phyloP scores from a whole-genome alignment of 768 basidiomycete species.

The Naganishia randhawae region DNA sequence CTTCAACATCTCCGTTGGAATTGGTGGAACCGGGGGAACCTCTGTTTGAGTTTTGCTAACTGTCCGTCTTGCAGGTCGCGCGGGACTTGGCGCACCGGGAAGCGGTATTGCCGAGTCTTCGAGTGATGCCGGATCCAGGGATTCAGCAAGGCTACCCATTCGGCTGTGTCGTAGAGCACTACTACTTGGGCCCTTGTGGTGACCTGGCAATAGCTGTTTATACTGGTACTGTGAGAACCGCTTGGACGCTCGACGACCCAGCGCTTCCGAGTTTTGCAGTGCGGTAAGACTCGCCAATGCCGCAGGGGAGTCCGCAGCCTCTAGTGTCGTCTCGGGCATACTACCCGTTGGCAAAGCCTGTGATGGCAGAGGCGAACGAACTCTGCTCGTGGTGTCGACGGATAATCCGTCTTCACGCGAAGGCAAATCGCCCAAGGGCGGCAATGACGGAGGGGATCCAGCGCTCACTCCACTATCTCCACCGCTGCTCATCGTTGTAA shows the following conservation, averaged over 20 bases:
- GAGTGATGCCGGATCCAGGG: slow-evolving; percentile 70
- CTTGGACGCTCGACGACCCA: slow-evolving; percentile 89
- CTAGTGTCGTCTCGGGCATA: slow-evolving; percentile 20
- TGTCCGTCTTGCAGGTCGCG: slow-evolving; percentile 39
- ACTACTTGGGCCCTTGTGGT: slow-evolving; percentile 35
- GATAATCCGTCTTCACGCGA: slow-evolving; percentile 8
- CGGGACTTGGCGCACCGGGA: slow-evolving; percentile 32
- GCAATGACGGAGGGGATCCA: background rate
- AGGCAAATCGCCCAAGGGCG: slow-evolving; percentile 12
- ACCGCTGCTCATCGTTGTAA: background rate
- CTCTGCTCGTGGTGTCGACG: background rate
- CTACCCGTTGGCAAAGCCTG: slow-evolving; percentile 21
- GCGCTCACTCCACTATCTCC: background rate
- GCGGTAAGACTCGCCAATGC: slow-evolving; percentile 70
- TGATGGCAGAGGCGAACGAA: background rate
- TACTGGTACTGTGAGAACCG: slow-evolving; percentile 93
- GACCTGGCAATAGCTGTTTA: slow-evolving; percentile 76
- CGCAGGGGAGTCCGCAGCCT: slow-evolving; percentile 32
- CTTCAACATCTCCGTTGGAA: slow-evolving; percentile 18
- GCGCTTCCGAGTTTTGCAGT: slow-evolving; percentile 74
- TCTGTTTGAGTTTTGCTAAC: slow-evolving; percentile 35
- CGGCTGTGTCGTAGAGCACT: slow-evolving; percentile 52
- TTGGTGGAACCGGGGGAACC: slow-evolving; percentile 40
- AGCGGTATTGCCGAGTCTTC: slow-evolving; percentile 54
- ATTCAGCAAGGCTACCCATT: slow-evolving; percentile 67